Base-by-base conservation (phyloP, 177 flowering plant genomes). In the Telopea speciosissima region DNA sequence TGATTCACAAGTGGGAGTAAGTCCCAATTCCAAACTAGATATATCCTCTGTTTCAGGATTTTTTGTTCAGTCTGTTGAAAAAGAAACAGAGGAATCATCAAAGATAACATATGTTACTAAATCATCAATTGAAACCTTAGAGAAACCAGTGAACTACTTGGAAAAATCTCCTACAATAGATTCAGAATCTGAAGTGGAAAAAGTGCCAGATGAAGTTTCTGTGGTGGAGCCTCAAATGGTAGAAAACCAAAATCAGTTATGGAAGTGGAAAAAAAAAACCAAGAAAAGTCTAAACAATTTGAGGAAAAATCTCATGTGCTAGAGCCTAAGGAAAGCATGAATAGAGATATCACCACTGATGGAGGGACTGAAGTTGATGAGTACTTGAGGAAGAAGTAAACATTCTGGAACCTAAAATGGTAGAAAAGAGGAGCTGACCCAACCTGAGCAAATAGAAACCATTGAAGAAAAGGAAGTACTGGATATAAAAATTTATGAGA, bases 81-180 rank as follows among this genome's bases (percentile, higher is more conserved):
- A 72, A 70, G 65, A 65, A 67, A 28, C 73, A 24, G 68, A 42
- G 44, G 81, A 75, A 63, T 62, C 71, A 67, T 22, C 70, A 17
- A 69, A 79, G 74, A 45, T 54, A 31, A 69, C 71, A 12, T 0
- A 49, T 12, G 19, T 12, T 49, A 12, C 54, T 49, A 19, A 16
- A 49, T 58, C n/a, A 58, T 58, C 24, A 58, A 8, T 21, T 21
- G 61, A 58, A 49, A 19, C 54, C 14, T 12, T 49, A 13, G 19
- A 49, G 54, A 49, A 49, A 49, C 54, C 54, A 49, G 54, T 49
- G 3, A 76, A 82, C 59, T 63, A 75, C 58, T 45, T 62, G 24
- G 71, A 77, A 24, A 74, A 56, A 13, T 59, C 65, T 68, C 66
- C 73, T 62, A 71, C 52, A 25, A 60, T 76, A 73, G 82, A 78